Evolutionary conservation across 2,329 filamentous ascomycete genomes (phyloP), one percentile per base, ranked within the genome.

Genomic region (Talaromyces sp.): DNA sequence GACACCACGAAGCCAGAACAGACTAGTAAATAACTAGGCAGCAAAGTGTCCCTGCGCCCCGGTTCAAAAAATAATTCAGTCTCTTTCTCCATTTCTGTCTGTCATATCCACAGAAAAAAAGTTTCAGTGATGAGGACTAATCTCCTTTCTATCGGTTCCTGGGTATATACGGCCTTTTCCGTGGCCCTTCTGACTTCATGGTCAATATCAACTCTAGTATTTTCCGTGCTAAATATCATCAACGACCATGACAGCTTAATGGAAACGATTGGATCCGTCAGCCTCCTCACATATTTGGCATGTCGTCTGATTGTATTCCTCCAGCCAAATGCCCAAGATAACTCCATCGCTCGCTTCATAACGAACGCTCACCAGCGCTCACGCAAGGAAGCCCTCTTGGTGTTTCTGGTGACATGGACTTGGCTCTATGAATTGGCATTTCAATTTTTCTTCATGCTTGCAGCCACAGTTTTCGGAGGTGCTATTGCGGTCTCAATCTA

Each of bases 271-370:
- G 54, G 52, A 41, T 57, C 54, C 11, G 51, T 51, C 47, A 61
- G 56, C 27, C 52, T 63, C 7, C 42, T 63, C 36, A 63, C 58
- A 4, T 63, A 56, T n/a, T 47, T 61, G n/a, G 13, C 51, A 11
- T 54, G 54, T 17, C 58, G 60, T 2, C 41, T 59, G 3, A 20
- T 59, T 3, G 46, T 59, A 3, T 16, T 52, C 7, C 14, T 49
- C 4, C 43, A 55, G 36, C 35, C 47, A 10, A 27, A 5, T 19
- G 6, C 9, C 13, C 20, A 37, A 13, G 20, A 47, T 14, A 22
- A 32, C 32, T 53, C 58, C 2, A 40, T 63, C 35, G 56, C 60
- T 3, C 43, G 55, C 16, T 14, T 48, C 11, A n/a, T 61, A 6
- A 53, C 60, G 9, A 52, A 47, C 13, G 54, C 54, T 2, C 37